Percentiles rank a stretch among this genome's conserved stretches.
phyloP scores from a whole-genome alignment of 768 basidiomycete genomes.

The Mycena rebaudengoi region DNA sequence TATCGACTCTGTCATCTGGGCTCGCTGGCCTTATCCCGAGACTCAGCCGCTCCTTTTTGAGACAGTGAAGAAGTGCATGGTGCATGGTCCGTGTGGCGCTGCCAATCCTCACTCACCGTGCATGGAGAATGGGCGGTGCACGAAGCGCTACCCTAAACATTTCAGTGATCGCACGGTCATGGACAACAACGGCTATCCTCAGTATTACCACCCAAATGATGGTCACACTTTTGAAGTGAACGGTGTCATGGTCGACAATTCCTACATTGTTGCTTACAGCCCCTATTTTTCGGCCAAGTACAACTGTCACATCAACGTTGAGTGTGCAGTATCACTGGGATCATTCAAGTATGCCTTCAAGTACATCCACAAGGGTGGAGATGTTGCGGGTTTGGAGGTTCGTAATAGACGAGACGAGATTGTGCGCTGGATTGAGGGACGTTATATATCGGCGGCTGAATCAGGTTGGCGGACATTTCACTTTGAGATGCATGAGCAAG shows the following conservation, averaged over 20 bases:
- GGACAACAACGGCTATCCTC: constrained; percentile 12
- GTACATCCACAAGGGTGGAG: too few relatives aligned
- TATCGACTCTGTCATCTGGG: constrained; percentile 3
- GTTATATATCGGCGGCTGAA: constrained; percentile 45
- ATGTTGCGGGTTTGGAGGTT: constrained; percentile 1
- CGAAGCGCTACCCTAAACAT: constrained; percentile 4
- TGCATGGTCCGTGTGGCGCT: constrained; percentile 44
- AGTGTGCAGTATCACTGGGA: neutral
- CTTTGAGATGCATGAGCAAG: constrained; percentile 40
- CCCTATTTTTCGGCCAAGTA: constrained; percentile 24
- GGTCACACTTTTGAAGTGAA: neutral
- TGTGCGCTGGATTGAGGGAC: neutral
- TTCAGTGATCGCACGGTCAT: constrained; percentile 4
- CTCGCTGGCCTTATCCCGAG: constrained; percentile 18
- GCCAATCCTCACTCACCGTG: constrained; percentile 26
- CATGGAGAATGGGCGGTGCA: constrained; percentile 28
- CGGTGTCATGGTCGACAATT: constrained; percentile 19
- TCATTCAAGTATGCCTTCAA: constrained; percentile 3
- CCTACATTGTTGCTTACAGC: constrained; percentile 29
- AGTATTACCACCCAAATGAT: neutral
- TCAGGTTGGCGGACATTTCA: constrained; percentile 42
- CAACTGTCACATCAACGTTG: constrained; percentile 36
- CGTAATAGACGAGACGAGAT: neutral
- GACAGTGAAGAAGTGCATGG: constrained; percentile 34
- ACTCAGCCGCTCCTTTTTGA: constrained; percentile 33